Evolutionary conservation across 2,329 filamentous ascomycete species (phyloP), one percentile per base, ranked within the genome.

Genomic region (Colletotrichum melonis): DNA sequence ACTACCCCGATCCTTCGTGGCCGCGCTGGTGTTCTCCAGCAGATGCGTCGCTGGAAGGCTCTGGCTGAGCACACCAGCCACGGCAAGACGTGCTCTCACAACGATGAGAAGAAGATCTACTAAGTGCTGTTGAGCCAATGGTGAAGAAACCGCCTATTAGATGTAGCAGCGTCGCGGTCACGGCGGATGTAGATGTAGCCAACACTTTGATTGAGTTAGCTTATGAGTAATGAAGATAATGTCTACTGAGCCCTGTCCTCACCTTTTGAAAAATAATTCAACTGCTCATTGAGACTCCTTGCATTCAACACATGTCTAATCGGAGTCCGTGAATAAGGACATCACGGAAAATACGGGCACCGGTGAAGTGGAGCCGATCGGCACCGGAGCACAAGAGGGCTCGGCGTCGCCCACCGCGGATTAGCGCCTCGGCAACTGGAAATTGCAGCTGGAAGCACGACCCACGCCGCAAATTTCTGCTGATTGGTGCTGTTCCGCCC

Each of bases 1-100:
- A 78, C 78, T 3, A 78, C 71, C 2, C 42, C 76, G 8, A 79
- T 81, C 64, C 79, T 78, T 0, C 78, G 72, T 2, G 72, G 69
- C 46, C 72, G 72, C 49, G 63, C 68, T 2, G 68, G 63, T 19
- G 54, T 74, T 11, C 68, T 72, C 5, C 72, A 67, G n/a, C 72
- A 74, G 26, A 59, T 74, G 19, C 52, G 58, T 19, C 68, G 72
- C 26, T 74, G 72, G 72, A 72, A 63, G 14, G 12, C n/a, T 2
- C 7, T 67, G 30, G 62, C 72, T 6, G 68, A 74, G 72, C 46
- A 22, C n/a, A 32, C 72, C 2, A 58, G 69, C 57, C 72, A 72
- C 12, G 72, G 72, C 69, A 72, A 74, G 63, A 68, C 62, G n/a
- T 74, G 72, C 59, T 72, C 72, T 16, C 72, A 74, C 63, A 60